Conservation (phyloP, 2,329 filamentous ascomycete genomes). For the Pseudopithomyces chartarum region DNA sequence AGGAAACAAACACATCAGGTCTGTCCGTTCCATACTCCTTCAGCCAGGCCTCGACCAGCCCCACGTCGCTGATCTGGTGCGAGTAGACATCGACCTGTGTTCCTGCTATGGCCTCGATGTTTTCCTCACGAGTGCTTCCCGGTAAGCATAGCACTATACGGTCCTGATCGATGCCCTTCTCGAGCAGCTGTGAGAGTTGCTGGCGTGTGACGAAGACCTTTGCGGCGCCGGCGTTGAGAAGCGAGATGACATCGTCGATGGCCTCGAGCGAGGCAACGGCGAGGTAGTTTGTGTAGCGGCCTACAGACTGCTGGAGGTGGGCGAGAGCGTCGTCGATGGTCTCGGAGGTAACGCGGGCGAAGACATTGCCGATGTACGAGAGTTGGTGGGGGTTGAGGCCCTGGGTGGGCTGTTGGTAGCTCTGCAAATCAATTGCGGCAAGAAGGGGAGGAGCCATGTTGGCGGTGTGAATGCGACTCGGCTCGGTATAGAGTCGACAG, state of each 20-base stretch:
- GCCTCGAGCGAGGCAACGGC: conserved; percentile 74
- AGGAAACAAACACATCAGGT: conserved; percentile 58
- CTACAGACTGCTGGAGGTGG: conserved; percentile 63
- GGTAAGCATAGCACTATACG: conserved; percentile 62
- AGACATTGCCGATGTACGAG: conserved; percentile 63
- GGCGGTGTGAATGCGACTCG: conserved; percentile 32
- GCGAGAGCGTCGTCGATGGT: conserved; percentile 53
- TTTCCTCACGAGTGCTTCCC: conserved; percentile 48
- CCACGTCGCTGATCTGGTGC: conserved; percentile 49
- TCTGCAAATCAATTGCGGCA: conserved; percentile 54
- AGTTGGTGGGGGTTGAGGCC: conserved; percentile 59
- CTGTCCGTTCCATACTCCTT: conserved; percentile 55
- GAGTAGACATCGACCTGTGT: conserved; percentile 53
- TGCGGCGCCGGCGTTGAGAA: conserved; percentile 83
- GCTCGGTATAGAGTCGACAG: neutral
- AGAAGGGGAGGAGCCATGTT: conserved; percentile 53
- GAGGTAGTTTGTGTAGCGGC: conserved; percentile 68
- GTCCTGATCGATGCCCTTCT: conserved; percentile 58
- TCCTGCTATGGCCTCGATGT: conserved; percentile 46
- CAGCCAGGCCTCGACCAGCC: conserved; percentile 51
- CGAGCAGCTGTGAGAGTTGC: conserved; percentile 64
- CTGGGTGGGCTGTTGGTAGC: conserved; percentile 49
- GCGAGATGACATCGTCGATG: conserved; percentile 73
- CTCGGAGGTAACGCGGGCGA: conserved; percentile 57
- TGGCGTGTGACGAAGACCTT: conserved; percentile 80